Percentiles rank a stretch among this genome's conserved stretches.
These are phyloP conservation scores for Arthrinium phaeospermum DNA, from an alignment of 2,329 filamentous ascomycete genomes.

Conservation along the genomic window DNA sequence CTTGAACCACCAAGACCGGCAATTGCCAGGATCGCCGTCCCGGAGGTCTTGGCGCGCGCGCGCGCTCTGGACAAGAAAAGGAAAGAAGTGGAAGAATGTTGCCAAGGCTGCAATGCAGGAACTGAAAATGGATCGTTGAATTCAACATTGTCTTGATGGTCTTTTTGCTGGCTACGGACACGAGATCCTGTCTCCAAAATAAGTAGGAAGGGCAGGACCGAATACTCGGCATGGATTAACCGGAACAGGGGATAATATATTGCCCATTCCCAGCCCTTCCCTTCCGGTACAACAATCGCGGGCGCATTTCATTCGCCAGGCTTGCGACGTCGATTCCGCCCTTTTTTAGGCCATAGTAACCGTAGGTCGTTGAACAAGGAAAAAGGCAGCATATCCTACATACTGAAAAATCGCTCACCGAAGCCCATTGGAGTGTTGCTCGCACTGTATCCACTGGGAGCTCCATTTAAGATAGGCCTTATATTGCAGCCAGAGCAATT, in stretches of 20 bases:
- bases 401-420: constrained; percentile 14
- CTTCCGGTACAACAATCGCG: not conserved
- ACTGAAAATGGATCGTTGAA: constrained; percentile 12
- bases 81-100: constrained; percentile 7
- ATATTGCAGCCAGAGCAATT: not conserved
- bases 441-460: constrained; percentile 1
- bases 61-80: constrained; percentile 4
- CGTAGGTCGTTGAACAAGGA: not conserved
- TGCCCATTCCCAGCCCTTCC: not conserved
- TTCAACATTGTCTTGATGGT: not conserved
- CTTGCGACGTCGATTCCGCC: not conserved
- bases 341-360: not conserved
- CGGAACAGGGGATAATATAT: not conserved
- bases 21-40: constrained; percentile 7
- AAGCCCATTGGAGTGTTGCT: not conserved
- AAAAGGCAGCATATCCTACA: not conserved
- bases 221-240: constrained; percentile 17
- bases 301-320: not conserved
- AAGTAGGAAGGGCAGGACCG: constrained; percentile 11
- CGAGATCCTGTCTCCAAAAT: constrained; percentile 7
- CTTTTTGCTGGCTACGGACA: not conserved
- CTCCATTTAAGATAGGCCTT: constrained; percentile 12
- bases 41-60: constrained; percentile 3
- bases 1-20: constrained; percentile 3
- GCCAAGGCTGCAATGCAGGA: constrained; percentile 13